A percentile compares a stretch with the other conserved stretches of the same genome.
phyloP scores from a whole-genome alignment of 495 filamentous ascomycete species.

The Lichenothelia convexa region DNA sequence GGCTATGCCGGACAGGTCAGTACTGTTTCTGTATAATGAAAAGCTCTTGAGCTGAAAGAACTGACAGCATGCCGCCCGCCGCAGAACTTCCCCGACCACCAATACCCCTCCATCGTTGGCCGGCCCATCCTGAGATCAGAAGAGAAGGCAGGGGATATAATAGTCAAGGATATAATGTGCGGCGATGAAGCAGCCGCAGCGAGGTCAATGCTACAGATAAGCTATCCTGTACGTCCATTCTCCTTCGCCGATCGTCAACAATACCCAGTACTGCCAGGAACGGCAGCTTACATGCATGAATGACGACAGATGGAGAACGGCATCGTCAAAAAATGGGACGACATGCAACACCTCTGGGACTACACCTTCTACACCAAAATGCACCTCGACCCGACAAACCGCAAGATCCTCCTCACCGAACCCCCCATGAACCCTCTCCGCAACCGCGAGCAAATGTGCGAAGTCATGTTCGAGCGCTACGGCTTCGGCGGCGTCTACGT shows the following conservation, averaged over 20 bases:
- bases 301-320: slow-evolving; percentile 81
- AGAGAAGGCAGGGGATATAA: slow-evolving; percentile 52
- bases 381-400: slow-evolving; percentile 71
- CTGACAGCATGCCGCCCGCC: background rate
- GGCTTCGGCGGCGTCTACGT: slow-evolving; percentile 95
- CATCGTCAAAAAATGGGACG: slow-evolving; percentile 98
- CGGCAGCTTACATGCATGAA: slow-evolving; percentile 4
- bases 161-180: slow-evolving; percentile 99
- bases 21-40: slow-evolving; percentile 1
- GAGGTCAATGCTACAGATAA: slow-evolving; percentile 91
- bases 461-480: slow-evolving; percentile 97
- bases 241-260: slow-evolving; percentile 16
- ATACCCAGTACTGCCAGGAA: slow-evolving; percentile 5
- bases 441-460: slow-evolving; percentile 92
- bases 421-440: slow-evolving; percentile 93
- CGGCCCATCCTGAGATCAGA: slow-evolving; percentile 93
- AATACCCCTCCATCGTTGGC: slow-evolving; percentile 96
- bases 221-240: slow-evolving; percentile 50
- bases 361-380: slow-evolving; percentile 97
- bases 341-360: slow-evolving; percentile 99
- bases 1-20: slow-evolving; percentile 80
- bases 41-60: background rate
- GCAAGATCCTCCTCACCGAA: slow-evolving; percentile 97
- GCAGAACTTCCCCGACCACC: slow-evolving; percentile 95
- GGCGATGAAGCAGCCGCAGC: slow-evolving; percentile 94